These are phyloP conservation scores for Capronia americana DNA, from an alignment of 2,329 filamentous ascomycete species.

Conservation along the genomic window DNA sequence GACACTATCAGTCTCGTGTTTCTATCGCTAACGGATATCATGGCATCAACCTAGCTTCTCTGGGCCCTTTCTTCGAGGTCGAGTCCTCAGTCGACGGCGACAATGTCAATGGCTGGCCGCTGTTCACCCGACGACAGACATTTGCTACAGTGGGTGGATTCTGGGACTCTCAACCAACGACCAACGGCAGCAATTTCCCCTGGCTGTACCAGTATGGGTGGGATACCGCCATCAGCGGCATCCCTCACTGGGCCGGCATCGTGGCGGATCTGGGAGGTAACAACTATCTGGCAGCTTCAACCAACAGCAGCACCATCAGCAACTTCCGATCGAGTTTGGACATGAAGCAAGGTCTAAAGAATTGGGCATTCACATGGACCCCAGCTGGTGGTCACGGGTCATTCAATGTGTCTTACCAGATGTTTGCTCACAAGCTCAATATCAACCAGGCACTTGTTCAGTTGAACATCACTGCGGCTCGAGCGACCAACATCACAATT, in stretches of 20 bases:
- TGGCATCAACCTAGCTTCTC: conserved; percentile 68
- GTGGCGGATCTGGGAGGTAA: conserved; percentile 62
- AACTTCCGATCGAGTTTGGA: conserved; percentile 67
- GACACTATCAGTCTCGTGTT: conserved; percentile 66
- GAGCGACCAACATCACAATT: conserved; percentile 62
- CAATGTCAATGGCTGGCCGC: conserved; percentile 70
- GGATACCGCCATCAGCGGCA: conserved; percentile 73
- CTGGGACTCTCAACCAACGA: conserved; percentile 65
- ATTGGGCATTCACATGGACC: conserved; percentile 71
- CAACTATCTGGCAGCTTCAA: conserved; percentile 65
- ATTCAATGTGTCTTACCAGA: conserved; percentile 68
- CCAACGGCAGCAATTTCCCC: conserved; percentile 67
- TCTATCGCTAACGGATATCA: conserved; percentile 69
- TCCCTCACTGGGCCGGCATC: conserved; percentile 72
- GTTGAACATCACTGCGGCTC: conserved; percentile 63
- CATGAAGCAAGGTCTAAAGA: conserved; percentile 66
- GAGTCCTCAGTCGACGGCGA: conserved; percentile 59
- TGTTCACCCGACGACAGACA: conserved; percentile 67
- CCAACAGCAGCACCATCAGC: conserved; percentile 64
- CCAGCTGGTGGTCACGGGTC: conserved; percentile 55
- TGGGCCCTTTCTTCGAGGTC: conserved; percentile 68
- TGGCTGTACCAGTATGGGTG: conserved; percentile 74
- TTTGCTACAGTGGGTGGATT: conserved; percentile 74
- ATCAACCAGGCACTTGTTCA: conserved; percentile 68
- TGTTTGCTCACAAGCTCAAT: conserved; percentile 69